These are phyloP conservation scores for Elsinoe perseae DNA, from an alignment of 2,329 filamentous ascomycete genomes.

Conservation along the genomic window DNA sequence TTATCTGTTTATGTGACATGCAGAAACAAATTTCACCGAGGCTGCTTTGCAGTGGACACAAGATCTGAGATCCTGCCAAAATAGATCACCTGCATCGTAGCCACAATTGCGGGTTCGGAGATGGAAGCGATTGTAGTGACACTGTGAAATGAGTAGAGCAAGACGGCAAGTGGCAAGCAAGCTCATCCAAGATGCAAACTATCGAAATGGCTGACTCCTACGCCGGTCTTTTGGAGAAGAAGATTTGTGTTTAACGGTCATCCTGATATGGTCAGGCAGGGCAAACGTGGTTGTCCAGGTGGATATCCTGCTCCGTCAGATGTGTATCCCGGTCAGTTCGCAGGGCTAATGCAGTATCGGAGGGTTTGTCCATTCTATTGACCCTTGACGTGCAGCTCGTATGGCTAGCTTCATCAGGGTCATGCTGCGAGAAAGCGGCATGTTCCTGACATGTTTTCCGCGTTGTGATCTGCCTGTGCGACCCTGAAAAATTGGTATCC, in stretches of 20 bases:
- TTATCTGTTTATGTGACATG: conserved; percentile 1
- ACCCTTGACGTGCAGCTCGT: neutral
- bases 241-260: neutral
- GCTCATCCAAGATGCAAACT: neutral
- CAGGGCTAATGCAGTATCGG: conserved; percentile 8
- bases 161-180: neutral
- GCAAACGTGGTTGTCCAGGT: neutral
- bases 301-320: neutral
- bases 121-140: neutral
- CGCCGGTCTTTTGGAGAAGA: neutral
- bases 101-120: neutral
- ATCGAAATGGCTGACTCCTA: conserved; percentile 2
- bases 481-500: neutral
- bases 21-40: neutral
- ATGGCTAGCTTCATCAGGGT: neutral
- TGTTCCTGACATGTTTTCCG: neutral
- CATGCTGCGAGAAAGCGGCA: neutral
- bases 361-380: conserved; percentile 7
- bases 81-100: conserved; percentile 4
- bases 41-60: neutral
- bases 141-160: neutral
- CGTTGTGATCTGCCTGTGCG: neutral
- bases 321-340: neutral
- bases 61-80: conserved; percentile 4
- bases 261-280: conserved; percentile 1